phyloP scores from a whole-genome alignment of 495 filamentous ascomycete species.

The Diplogelasinospora grovesii region DNA sequence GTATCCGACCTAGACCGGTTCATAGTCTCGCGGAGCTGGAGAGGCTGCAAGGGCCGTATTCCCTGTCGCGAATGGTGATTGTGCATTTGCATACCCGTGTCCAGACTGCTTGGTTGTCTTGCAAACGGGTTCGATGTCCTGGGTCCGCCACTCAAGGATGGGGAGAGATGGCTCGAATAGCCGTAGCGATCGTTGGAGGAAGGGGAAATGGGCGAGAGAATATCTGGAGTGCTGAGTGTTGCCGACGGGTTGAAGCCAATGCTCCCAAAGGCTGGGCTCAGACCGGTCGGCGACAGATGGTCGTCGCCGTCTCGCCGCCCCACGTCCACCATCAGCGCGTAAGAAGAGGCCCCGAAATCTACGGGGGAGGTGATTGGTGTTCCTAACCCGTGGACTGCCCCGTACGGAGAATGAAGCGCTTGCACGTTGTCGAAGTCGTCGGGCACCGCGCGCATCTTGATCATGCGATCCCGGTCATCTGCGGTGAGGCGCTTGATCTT shows the following conservation, averaged over 20 bases:
- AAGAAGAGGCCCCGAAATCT: slow-evolving; percentile 41
- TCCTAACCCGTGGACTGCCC: slow-evolving; percentile 47
- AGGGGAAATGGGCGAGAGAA: slow-evolving; percentile 48
- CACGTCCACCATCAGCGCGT: slow-evolving; percentile 54
- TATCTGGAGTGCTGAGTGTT: slow-evolving; percentile 40
- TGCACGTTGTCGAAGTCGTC: slow-evolving; percentile 90
- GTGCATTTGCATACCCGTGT: slow-evolving; percentile 41
- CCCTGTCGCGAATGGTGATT: slow-evolving; percentile 33
- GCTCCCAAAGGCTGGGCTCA: slow-evolving; percentile 55
- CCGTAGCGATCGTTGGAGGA: slow-evolving; percentile 45
- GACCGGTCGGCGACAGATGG: slow-evolving; percentile 54
- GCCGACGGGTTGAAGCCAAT: slow-evolving; percentile 51
- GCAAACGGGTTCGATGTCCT: slow-evolving; percentile 52
- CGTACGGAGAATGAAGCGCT: slow-evolving; percentile 74
- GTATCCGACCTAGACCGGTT: slow-evolving; percentile 53
- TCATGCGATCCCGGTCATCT: slow-evolving; percentile 89
- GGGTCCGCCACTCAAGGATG: slow-evolving; percentile 37
- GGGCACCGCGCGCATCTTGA: slow-evolving; percentile 85
- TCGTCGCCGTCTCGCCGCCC: slow-evolving; percentile 48
- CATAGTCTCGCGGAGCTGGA: slow-evolving; percentile 54
- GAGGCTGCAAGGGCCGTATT: slow-evolving; percentile 46
- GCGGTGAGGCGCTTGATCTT: slow-evolving; percentile 92
- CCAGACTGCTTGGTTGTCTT: slow-evolving; percentile 42
- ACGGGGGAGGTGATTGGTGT: slow-evolving; percentile 53
- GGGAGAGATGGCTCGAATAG: slow-evolving; percentile 44